Percentiles rank a stretch among this genome's conserved stretches.
phyloP scores from a whole-genome alignment of 2,329 filamentous ascomycete species.

The Nemania sp. region DNA sequence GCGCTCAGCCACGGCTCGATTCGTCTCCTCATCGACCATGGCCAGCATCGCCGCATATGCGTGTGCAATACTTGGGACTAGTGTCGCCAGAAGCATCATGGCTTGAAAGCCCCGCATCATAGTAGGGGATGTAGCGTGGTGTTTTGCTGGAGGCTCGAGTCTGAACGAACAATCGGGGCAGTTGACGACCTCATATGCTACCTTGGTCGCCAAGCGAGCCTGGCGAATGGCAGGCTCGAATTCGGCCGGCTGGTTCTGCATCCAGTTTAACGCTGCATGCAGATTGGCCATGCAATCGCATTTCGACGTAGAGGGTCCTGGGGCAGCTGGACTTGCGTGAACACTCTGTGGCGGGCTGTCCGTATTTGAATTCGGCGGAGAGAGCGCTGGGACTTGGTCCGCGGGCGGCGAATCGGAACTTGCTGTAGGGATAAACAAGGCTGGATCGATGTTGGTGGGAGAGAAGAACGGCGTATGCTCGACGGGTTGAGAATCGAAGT shows the following conservation, averaged over 20 bases:
- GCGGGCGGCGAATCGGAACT: conserved; percentile 19
- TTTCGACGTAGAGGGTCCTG: neutral
- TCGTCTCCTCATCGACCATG: conserved; percentile 58
- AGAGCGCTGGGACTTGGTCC: conserved; percentile 35
- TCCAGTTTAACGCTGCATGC: conserved; percentile 55
- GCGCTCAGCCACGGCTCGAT: conserved; percentile 48
- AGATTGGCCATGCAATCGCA: conserved; percentile 57
- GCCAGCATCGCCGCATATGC: conserved; percentile 60
- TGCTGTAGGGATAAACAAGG: conserved; percentile 30
- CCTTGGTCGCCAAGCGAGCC: conserved; percentile 52
- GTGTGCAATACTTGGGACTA: conserved; percentile 62
- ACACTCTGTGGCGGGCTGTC: conserved; percentile 34
- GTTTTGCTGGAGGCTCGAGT: conserved; percentile 37
- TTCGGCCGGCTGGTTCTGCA: conserved; percentile 52
- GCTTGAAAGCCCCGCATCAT: conserved; percentile 60
- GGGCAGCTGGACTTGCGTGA: conserved; percentile 6
- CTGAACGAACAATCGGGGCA: conserved; percentile 55
- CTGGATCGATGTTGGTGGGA: conserved; percentile 37
- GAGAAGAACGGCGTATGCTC: conserved; percentile 30
- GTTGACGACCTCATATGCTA: conserved; percentile 56
- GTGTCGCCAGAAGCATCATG: conserved; percentile 61
- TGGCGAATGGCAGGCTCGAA: conserved; percentile 53
- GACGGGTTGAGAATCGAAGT: conserved; percentile 33
- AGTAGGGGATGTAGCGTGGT: conserved; percentile 34
- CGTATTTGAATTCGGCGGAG: conserved; percentile 33